These are phyloP conservation scores for Ceratocystiopsis sp. DNA, from an alignment of 2,329 filamentous ascomycete genomes.

Conservation along the genomic window DNA sequence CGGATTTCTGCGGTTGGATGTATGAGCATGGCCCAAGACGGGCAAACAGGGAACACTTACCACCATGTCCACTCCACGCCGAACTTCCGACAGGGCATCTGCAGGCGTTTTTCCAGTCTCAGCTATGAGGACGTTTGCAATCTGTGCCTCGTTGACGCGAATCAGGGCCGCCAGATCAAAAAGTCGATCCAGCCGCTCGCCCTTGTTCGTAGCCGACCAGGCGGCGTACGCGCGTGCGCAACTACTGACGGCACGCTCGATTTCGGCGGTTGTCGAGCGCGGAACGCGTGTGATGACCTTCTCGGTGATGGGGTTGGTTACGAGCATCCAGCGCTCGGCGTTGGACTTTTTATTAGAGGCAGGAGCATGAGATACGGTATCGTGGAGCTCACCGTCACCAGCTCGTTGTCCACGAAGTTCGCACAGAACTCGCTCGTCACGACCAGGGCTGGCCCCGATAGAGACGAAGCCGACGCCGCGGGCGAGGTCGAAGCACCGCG, in stretches of 20 bases:
- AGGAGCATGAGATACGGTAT: background rate
- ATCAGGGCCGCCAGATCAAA: background rate
- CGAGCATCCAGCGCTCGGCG: background rate
- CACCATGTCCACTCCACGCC: background rate
- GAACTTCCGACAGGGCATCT: background rate
- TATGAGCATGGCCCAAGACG: no score
- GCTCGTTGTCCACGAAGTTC: background rate
- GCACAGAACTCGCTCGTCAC: background rate
- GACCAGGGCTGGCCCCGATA: background rate
- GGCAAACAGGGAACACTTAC: background rate
- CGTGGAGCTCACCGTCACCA: background rate
- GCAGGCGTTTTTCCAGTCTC: background rate
- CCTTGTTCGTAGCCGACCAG: background rate
- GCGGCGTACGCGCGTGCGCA: background rate
- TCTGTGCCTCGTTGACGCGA: background rate
- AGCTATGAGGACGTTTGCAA: background rate
- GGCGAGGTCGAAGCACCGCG: background rate
- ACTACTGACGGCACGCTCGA: background rate
- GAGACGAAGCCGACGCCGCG: no score
- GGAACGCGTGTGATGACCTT: background rate
- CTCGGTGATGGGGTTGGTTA: background rate
- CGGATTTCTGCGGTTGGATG: background rate
- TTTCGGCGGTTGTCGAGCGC: background rate
- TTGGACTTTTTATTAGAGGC: background rate
- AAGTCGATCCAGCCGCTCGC: background rate